These are phyloP conservation scores for Trichopus zeylanicus DNA, from an alignment of 116 monocot species.

Conservation along the genomic window DNA sequence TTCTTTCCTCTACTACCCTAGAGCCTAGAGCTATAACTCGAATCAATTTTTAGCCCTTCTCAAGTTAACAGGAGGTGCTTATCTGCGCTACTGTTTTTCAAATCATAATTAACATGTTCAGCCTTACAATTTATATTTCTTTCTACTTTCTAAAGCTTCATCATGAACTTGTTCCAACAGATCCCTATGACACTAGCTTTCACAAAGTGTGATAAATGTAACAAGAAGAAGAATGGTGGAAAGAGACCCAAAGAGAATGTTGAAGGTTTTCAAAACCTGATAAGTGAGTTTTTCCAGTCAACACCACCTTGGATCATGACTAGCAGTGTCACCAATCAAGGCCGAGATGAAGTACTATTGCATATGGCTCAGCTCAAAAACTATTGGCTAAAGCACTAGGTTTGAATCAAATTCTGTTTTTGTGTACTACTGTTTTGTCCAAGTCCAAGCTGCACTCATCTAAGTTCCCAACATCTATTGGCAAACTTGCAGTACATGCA, in stretches of 20 bases:
- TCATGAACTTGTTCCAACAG: conserved; percentile 15
- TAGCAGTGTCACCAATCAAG: conserved; percentile 83
- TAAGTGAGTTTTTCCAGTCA: conserved; percentile 55
- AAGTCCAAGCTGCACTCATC: too few species aligned
- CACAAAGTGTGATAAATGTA: conserved; percentile 96
- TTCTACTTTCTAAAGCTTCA: not conserved
- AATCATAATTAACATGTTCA: not conserved
- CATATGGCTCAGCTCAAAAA: conserved; percentile 95
- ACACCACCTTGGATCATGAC: conserved; percentile 98
- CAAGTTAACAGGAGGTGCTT: not conserved
- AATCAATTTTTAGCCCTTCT: too few species aligned
- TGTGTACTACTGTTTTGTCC: not conserved
- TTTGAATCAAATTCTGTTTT: not conserved
- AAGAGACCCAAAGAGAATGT: conserved; percentile 82
- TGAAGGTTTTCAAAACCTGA: conserved; percentile 64
- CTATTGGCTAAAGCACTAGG: conserved; percentile 87
- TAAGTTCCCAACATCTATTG: too few species aligned
- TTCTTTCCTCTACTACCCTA: too few species aligned
- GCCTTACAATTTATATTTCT: not conserved
- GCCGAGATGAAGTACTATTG: conserved; percentile 85
- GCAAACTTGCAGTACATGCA: too few species aligned
- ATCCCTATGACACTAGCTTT: conserved; percentile 92
- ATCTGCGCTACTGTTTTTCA: not conserved
- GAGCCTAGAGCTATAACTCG: too few species aligned
- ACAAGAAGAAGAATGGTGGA: conserved; percentile 92